Base-by-base conservation (phyloP, 192 early-diverging fungal genomes). In the Lobulomyces angularis region DNA sequence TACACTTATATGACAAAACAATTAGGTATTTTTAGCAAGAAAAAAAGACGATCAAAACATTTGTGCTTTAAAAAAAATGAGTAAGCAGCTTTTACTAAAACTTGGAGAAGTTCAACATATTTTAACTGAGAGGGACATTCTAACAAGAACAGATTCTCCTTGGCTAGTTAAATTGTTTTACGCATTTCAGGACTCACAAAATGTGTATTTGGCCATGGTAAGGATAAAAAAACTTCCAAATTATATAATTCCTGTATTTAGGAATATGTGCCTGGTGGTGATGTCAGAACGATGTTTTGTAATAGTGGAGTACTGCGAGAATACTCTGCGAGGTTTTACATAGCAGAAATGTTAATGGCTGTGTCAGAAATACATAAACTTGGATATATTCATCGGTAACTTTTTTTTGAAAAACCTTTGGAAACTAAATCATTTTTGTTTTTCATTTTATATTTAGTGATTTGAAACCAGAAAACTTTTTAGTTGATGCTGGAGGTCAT, bases 161-260 rank as follows among this genome's bases (percentile, higher is more conserved):
- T 93, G 88, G 88, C 81, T 93, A 21, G 86, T 93, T 21, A 84
- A 83, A 56, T 62, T 93, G 26, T 73, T 88, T 21, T 93, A 90
- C 46, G 80, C 88, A 3, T 93, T 93, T 51, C 90, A 86, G 39
- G 83, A 86, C 56, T 42, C 46, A 12, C 74, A 79, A 17, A 43
- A 67, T 32, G 61, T 86, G 18, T 86, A 82, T 43, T 43, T 86
- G 43, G 83, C 79, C 16, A 84, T 86, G 80, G 79, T 62, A 27
- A 65, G 58, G 67, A 62, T 55, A 20, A 21, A 6, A 18, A 12
- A 54, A 42, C 31, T 12, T 12, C 16, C 12, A 32, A 32, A 16
- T 12, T 32, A 32, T 12, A 12, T 32, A 12, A 12, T 32, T 7
- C 7, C 36, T 22, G 22, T 43, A 11, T 2, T 11, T 43, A 70